Base-by-base conservation (phyloP, 257 asterid genomes). In the Anisodus acutangulus region DNA sequence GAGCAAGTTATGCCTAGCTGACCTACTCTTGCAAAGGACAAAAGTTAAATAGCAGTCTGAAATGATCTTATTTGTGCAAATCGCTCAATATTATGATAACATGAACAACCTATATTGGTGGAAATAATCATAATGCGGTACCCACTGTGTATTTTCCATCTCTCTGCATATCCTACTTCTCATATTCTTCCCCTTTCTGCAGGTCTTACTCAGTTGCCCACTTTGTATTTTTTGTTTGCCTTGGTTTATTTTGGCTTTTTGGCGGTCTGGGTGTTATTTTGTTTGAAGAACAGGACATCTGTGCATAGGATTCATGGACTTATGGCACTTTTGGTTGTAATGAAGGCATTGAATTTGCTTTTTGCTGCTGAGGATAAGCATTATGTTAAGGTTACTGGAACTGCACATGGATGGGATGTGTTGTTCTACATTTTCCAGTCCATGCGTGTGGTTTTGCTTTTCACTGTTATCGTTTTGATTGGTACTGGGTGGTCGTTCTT, bases 401-500 rank as follows among this genome's bases (percentile, higher is more conserved):
- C 98, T 57, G 97, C 98, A 9, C 99, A 97, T 45, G 99, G 98
- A 54, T 97, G 99, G 98, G 98, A 97, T 90, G 98, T 94, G 76
- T 84, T 95, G 95, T 95, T 97, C 82, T 97, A 97, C 90, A 89
- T 95, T 63, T 97, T 97, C 86, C 99, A 94, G 94, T 93, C 91
- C 64, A 89, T 97, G 66, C 92, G 98, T 84, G 98, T 93, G 60
- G 92, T 93, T 59, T 86, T 95, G 90, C 86, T 95, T 92, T 95
- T 93, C 72, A 95, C 98, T 7, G 98, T 95, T 83, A 93, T 95
- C 59, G 92, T 95, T 69, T 83, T 93, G 92, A 92, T 95, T 54
- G 98, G 98, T 4, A 93, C 98, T 7, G 98, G 98, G 53, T 95
- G 98, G 98, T 95, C 98, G 67, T 93, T 95, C 74, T 84, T 95